phyloP scores from a whole-genome alignment of 1,284 basidiomycete genomes.

The Coriolopsis trogii region DNA sequence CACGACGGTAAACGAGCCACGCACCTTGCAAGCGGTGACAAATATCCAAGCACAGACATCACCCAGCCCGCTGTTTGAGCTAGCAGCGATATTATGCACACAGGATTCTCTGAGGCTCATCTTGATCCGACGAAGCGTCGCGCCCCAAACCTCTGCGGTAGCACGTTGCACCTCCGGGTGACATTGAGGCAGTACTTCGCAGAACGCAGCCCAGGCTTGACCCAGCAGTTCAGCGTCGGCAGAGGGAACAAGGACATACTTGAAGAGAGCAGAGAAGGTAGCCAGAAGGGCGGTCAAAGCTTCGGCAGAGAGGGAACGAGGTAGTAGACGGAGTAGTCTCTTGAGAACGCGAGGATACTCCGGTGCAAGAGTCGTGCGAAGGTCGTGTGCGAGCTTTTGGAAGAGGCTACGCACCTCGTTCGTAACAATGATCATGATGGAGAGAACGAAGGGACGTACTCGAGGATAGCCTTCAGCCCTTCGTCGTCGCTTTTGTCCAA shows the following conservation, averaged over 20 bases:
- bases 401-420: conserved; percentile 53
- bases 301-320: conserved; percentile 56
- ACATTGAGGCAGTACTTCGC: conserved; percentile 55
- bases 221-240: conserved; percentile 52
- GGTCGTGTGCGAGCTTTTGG: conserved; percentile 75
- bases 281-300: conserved; percentile 66
- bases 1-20: conserved; percentile 20
- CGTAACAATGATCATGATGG: conserved; percentile 16
- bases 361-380: conserved; percentile 69
- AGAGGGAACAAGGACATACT: conserved; percentile 67
- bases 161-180: conserved; percentile 69
- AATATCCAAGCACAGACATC: conserved; percentile 70
- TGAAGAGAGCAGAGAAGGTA: conserved; percentile 68
- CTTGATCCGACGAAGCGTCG: conserved; percentile 66
- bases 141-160: conserved; percentile 80
- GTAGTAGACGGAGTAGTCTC: conserved; percentile 59
- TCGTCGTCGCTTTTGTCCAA: conserved; percentile 67
- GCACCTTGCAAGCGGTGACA: conserved; percentile 73
- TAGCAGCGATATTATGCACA: conserved; percentile 48
- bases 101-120: conserved; percentile 51
- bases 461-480: conserved; percentile 65
- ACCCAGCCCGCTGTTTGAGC: conserved; percentile 44
- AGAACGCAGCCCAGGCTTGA: conserved; percentile 59
- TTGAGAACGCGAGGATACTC: conserved; percentile 57
- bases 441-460: conserved; percentile 49